Base-by-base conservation (phyloP, 768 basidiomycete species). In the Multifurca ochricompacta region DNA sequence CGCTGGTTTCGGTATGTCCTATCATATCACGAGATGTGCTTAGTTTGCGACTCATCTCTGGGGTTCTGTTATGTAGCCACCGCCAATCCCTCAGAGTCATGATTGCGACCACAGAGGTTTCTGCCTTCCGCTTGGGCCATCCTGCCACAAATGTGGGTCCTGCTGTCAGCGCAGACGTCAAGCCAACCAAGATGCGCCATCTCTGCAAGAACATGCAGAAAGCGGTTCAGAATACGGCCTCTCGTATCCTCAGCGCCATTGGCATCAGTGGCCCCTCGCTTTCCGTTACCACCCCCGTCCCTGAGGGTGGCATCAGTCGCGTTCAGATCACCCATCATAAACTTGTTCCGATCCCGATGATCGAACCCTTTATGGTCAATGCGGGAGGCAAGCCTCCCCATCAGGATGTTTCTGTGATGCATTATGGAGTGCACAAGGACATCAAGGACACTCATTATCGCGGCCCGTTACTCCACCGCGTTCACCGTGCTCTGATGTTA, bases 401-500 rank as follows among this genome's bases (percentile, higher is more conserved):
- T 2, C 3, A 11, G 7, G 10, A 37, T 16, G 13, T 13, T 8
- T 7, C 23, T 6, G 13, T 48, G 23, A 25, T 37, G 21, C 39
- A n/a, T 19, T 43, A 44, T n/a, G 47, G 28, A 18, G 11, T 45
- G 54, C 59, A 62, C 49, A 60, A 60, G n/a, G 67, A 65, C 28
- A 64, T 59, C 56, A 65, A 70, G 9, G 46, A 62, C 32, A 59
- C 60, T 60, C 61, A 45, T 34, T 39, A 48, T 44, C 53, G 48
- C 49, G 48, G 23, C 7, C 32, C 62, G 30, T 64, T 61, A 56
- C 62, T 58, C 53, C 52, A 54, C 41, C 81, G 89, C 43, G 69
- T 91, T 58, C 79, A 83, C 63, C 70, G 69, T 51, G 83, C 87
- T 2, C 68, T 91, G 51, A 80, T 80, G 72, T 67, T 77, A 7